Conservation (phyloP, 129 eudicot species). For the Oenanthe sinensis region DNA sequence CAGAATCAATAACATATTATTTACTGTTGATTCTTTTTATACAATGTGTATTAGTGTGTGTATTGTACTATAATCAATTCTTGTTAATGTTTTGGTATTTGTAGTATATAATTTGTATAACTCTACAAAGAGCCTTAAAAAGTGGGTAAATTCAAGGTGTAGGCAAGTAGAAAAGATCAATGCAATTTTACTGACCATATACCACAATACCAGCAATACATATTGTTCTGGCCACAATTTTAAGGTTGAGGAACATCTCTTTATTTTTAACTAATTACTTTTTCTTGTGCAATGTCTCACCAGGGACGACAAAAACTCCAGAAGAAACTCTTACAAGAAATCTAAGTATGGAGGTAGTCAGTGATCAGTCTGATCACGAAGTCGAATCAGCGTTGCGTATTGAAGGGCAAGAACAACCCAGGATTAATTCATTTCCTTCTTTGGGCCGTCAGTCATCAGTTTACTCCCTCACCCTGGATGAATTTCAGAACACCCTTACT, state of each 20-base stretch:
- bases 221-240: background rate
- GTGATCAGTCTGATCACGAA: conserved; percentile 1
- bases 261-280: background rate
- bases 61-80: background rate
- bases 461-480: conserved; percentile 80
- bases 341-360: background rate
- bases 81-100: background rate
- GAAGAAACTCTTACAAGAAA: background rate
- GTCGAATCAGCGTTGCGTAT: background rate
- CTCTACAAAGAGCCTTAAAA: background rate
- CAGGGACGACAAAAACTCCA: background rate
- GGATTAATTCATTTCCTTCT: conserved; percentile 19
- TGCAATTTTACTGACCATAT: background rate
- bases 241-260: background rate
- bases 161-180: too few species aligned
- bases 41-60: background rate
- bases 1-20: too few species aligned
- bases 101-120: background rate
- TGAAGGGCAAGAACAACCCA: background rate
- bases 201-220: background rate
- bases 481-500: conserved; percentile 64
- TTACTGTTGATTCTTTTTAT: background rate
- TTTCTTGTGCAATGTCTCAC: background rate
- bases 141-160: background rate
- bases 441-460: conserved; percentile 75